Evolutionary conservation across 495 filamentous ascomycete species (phyloP).

Genomic region (Aspergillus egyptiacus): DNA sequence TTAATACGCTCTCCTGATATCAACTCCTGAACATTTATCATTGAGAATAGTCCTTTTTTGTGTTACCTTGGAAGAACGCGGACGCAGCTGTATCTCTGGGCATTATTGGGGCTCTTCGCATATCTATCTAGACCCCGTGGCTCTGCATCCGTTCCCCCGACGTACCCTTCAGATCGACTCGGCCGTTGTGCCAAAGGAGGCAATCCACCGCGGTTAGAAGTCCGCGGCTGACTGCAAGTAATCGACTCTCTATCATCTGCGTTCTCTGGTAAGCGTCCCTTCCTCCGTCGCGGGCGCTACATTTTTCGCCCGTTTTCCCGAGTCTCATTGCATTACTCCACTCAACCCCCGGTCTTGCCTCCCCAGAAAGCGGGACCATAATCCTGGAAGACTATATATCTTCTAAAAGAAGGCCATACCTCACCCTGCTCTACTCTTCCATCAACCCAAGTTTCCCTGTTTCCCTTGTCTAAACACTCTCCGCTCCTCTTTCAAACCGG

Average conservation of each 20-base stretch:
- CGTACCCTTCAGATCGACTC: constrained; percentile 14
- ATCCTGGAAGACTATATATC: constrained; percentile 5
- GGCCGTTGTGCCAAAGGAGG: constrained; percentile 14
- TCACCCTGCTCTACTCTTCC: background rate
- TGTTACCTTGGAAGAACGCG: background rate
- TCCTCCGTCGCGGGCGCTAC: constrained; percentile 16
- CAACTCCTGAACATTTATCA: background rate
- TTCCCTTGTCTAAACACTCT: constrained; percentile 2
- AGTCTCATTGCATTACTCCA: constrained; percentile 8
- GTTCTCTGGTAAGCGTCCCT: constrained; percentile 21
- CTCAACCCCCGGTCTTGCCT: constrained; percentile 11
- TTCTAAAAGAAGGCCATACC: background rate
- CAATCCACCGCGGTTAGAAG: constrained; percentile 15
- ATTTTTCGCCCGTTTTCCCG: constrained; percentile 19
- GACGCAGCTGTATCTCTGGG: background rate
- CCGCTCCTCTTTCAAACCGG: background rate
- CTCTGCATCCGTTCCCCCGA: constrained; percentile 36
- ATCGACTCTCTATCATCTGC: constrained; percentile 5
- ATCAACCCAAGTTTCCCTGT: background rate
- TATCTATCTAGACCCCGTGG: constrained; percentile 16
- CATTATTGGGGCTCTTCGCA: constrained; percentile 13
- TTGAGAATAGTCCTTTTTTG: background rate
- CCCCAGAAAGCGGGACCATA: constrained; percentile 10
- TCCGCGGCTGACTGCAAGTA: background rate
- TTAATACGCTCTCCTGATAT: background rate